These are phyloP conservation scores for Plasmodium gallinaceum DNA, from an alignment of 169 alveolate species.

Conservation along the genomic window DNA sequence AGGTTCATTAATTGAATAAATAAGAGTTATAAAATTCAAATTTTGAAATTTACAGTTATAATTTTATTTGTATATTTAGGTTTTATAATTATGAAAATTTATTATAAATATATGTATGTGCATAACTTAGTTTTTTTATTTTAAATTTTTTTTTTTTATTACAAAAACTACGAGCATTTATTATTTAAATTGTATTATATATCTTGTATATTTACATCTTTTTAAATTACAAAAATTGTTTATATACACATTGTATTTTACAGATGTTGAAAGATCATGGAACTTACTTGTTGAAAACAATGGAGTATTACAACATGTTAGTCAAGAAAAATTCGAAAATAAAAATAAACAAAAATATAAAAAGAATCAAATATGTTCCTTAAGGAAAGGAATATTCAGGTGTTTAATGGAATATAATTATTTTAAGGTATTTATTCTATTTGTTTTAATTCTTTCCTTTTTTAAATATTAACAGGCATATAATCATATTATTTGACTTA, in stretches of 20 bases:
- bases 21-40: neutral
- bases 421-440: neutral
- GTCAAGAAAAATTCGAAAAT: constrained; percentile 73
- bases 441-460: neutral
- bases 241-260: neutral
- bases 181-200: too few species aligned
- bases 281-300: constrained; percentile 86
- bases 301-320: constrained; percentile 83
- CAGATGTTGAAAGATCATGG: constrained; percentile 87
- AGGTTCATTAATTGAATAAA: constrained; percentile 66
- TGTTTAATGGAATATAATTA: constrained; percentile 15
- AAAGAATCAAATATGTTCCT: constrained; percentile 16
- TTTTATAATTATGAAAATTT: neutral
- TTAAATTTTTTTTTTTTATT: too few species aligned
- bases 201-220: too few species aligned
- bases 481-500: constrained; percentile 83
- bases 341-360: constrained; percentile 31
- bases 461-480: constrained; percentile 71
- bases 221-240: too few species aligned
- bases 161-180: too few species aligned
- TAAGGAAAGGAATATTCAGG: constrained; percentile 84
- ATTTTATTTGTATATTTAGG: neutral
- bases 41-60: neutral
- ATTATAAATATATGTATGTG: constrained; percentile 1
- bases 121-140: too few species aligned